phyloP scores from a whole-genome alignment of 208 protist genomes.

The Leishmania tropica region DNA sequence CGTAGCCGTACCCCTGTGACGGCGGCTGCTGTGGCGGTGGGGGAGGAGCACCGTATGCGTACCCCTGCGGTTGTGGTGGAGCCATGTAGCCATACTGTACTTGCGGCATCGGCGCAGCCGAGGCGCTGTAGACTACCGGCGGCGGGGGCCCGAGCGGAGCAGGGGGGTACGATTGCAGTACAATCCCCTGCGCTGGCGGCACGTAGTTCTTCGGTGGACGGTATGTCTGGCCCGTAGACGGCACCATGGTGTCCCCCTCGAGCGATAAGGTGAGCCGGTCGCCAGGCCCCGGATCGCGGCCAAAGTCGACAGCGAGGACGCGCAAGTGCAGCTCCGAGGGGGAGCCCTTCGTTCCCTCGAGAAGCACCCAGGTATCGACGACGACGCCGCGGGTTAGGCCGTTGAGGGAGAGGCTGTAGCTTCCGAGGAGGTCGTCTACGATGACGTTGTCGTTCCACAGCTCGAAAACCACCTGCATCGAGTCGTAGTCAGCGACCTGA shows the following conservation, averaged over 20 bases:
- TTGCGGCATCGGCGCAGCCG: not conserved
- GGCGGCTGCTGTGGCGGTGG: no score
- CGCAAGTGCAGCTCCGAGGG: conserved; percentile 63
- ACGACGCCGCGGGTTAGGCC: conserved; percentile 58
- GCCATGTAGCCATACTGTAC: conserved; percentile 3
- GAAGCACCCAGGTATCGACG: conserved; percentile 59
- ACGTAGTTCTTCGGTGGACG: conserved; percentile 22
- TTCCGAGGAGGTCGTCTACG: conserved; percentile 55
- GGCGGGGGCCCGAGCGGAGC: conserved; percentile 25
- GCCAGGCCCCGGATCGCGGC: conserved; percentile 26
- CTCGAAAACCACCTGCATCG: conserved; percentile 53
- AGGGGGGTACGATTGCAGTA: conserved; percentile 15
- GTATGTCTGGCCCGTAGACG: conserved; percentile 28
- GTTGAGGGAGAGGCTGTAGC: conserved; percentile 58
- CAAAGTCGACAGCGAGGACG: conserved; percentile 68
- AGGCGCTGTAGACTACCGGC: conserved; percentile 18
- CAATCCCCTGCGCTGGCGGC: not conserved
- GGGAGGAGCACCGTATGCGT: no score
- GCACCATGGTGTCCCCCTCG: conserved; percentile 30
- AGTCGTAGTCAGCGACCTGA: conserved; percentile 58
- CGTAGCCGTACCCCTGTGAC: conserved; percentile 9
- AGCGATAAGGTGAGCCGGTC: conserved; percentile 29
- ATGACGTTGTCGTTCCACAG: conserved; percentile 67
- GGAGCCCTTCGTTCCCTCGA: conserved; percentile 41
- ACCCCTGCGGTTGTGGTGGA: not conserved